Conservation (phyloP, 73 alveolate species). For the Paramecium caudatum region DNA sequence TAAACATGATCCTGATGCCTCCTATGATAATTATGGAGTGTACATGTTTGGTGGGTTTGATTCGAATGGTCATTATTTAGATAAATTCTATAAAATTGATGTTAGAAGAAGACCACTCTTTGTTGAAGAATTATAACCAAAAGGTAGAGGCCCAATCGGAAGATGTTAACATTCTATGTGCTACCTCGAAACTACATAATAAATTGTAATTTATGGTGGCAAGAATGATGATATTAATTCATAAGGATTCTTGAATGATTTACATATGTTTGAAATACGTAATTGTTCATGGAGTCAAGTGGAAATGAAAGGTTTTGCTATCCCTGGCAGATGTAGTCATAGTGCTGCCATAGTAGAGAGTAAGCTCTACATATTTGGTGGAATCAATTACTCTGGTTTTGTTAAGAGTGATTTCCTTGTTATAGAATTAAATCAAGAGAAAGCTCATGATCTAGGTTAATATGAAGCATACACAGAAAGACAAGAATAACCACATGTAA, state of each 20-base stretch:
- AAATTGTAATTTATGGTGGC: conserved; percentile 55
- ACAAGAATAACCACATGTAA: not conserved
- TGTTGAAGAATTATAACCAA: conserved; percentile 23
- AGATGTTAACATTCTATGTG: conserved; percentile 63
- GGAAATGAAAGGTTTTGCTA: not conserved
- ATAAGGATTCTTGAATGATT: conserved; percentile 26
- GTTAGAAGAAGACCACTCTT: conserved; percentile 25
- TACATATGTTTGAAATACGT: not conserved
- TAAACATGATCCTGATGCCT: conserved; percentile 5
- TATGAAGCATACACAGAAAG: conserved; percentile 21
- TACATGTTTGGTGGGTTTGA: conserved; percentile 48
- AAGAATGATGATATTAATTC: conserved; percentile 39
- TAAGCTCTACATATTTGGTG: conserved; percentile 27
- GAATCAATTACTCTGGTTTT: conserved; percentile 22
- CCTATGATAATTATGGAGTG: not conserved
- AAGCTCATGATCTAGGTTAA: conserved; percentile 1
- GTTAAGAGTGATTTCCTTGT: conserved; percentile 38
- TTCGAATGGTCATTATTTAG: conserved; percentile 19
- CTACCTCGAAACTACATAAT: not conserved
- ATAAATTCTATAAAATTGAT: not conserved
- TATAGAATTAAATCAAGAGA: not conserved
- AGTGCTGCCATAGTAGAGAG: conserved; percentile 27
- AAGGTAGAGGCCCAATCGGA: conserved; percentile 15
- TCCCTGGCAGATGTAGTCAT: conserved; percentile 34
- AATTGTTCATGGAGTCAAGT: not conserved